Conservation (phyloP, 495 filamentous ascomycete species). For the Aspergillus sclerotioniger region DNA sequence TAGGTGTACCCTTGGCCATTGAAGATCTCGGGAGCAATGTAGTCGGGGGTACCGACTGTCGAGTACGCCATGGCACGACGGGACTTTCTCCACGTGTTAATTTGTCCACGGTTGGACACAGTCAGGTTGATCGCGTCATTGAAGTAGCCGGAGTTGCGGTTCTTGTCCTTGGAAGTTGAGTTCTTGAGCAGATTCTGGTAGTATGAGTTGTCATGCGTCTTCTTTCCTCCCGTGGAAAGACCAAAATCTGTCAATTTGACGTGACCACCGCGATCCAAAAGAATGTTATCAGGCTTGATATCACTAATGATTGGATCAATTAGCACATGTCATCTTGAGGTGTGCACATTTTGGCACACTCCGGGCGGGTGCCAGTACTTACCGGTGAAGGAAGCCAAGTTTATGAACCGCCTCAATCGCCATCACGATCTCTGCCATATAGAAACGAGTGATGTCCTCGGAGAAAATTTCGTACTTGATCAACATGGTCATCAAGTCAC, state of each 20-base stretch:
- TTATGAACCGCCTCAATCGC: constrained; percentile 98
- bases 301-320: constrained; percentile 58
- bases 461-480: constrained; percentile 99
- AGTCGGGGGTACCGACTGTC: constrained; percentile 96
- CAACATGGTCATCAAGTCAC: constrained; percentile 99
- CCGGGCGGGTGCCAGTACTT: constrained; percentile 21
- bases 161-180: constrained; percentile 66
- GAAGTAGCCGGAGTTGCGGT: constrained; percentile 80
- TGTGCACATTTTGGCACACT: background rate
- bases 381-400: constrained; percentile 98
- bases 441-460: constrained; percentile 97
- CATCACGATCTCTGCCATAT: constrained; percentile 97
- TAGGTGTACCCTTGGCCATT: constrained; percentile 92
- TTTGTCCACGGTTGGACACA: constrained; percentile 91
- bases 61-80: constrained; percentile 95
- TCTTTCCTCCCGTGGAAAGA: constrained; percentile 96
- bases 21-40: constrained; percentile 98
- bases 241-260: constrained; percentile 99
- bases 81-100: constrained; percentile 98
- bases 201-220: constrained; percentile 95
- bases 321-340: constrained; percentile 6
- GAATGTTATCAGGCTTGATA: constrained; percentile 98
- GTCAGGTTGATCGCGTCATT: constrained; percentile 98
- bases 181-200: constrained; percentile 94
- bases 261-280: constrained; percentile 91